Conservation (phyloP, 441 rosid species). For the Euphorbia schlechtendalii region DNA sequence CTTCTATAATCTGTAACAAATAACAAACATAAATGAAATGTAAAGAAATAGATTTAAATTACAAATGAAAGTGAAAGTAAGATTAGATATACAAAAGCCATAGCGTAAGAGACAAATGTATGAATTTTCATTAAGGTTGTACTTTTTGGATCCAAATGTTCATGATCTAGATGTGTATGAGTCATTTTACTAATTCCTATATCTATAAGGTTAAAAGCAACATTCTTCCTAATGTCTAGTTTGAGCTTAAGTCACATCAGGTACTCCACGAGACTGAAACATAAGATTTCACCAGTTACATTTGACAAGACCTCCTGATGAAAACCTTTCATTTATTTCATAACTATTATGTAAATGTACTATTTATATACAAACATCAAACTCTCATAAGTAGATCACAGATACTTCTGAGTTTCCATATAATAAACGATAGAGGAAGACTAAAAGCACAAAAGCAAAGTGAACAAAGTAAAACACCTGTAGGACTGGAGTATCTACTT, state of each 20-base stretch:
- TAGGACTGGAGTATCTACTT: constrained; percentile 95
- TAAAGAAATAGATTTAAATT: too few relatives aligned
- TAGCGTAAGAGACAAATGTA: too few relatives aligned
- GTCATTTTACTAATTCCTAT: too few relatives aligned
- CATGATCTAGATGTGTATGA: too few relatives aligned
- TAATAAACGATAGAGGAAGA: background rate
- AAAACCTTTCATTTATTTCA: background rate
- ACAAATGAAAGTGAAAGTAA: too few relatives aligned
- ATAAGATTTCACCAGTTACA: background rate
- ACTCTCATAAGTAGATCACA: too few relatives aligned
- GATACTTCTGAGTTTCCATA: background rate
- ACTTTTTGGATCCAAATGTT: too few relatives aligned
- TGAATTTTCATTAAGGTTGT: too few relatives aligned
- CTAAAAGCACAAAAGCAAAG: constrained; percentile 8
- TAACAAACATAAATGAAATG: too few relatives aligned
- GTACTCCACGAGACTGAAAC: background rate
- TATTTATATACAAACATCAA: too few relatives aligned
- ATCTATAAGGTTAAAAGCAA: background rate
- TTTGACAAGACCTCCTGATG: background rate
- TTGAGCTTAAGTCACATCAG: background rate
- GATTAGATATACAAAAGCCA: too few relatives aligned
- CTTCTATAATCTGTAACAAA: too few relatives aligned
- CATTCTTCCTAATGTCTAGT: background rate
- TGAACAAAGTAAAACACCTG: constrained; percentile 55
- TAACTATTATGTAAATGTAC: background rate